Conservation (phyloP, 1,139 yeast species). For the Blastobotrys capitulatus region DNA sequence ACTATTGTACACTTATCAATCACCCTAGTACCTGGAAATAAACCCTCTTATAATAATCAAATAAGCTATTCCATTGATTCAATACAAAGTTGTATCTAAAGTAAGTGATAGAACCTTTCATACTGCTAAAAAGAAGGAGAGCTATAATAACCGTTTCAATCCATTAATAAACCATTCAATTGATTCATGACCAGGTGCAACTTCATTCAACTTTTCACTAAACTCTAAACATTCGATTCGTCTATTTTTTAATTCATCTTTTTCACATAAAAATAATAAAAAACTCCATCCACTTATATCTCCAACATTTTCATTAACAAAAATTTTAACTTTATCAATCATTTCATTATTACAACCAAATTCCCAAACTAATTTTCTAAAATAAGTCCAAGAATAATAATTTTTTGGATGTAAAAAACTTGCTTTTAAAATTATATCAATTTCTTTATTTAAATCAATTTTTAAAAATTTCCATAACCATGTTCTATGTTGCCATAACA, state of each 20-base stretch:
- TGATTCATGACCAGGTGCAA: conserved; percentile 2
- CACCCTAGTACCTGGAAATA: too few species aligned
- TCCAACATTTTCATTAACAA: conserved; percentile 25
- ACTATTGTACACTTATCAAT: too few species aligned
- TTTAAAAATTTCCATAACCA: conserved; percentile 23
- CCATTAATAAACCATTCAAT: conserved; percentile 3
- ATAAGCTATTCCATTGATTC: too few species aligned
- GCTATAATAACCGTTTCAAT: neutral
- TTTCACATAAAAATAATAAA: conserved; percentile 18
- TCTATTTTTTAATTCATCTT: neutral
- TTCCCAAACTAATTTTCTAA: conserved; percentile 32
- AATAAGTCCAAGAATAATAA: conserved; percentile 42
- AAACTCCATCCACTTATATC: conserved; percentile 47
- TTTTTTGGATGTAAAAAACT: conserved; percentile 39
- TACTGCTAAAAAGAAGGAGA: neutral
- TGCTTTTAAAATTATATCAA: conserved; percentile 32
- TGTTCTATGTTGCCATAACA: conserved; percentile 36
- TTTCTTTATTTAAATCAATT: conserved; percentile 19
- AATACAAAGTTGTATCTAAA: too few species aligned
- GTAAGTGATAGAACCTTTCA: too few species aligned
- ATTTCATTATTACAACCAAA: neutral
- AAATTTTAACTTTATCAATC: neutral
- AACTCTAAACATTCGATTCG: too few species aligned
- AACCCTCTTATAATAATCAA: too few species aligned
- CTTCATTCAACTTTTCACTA: neutral